Base-by-base conservation (phyloP, 179 eudicot genomes). In the Silene noctiflora region DNA sequence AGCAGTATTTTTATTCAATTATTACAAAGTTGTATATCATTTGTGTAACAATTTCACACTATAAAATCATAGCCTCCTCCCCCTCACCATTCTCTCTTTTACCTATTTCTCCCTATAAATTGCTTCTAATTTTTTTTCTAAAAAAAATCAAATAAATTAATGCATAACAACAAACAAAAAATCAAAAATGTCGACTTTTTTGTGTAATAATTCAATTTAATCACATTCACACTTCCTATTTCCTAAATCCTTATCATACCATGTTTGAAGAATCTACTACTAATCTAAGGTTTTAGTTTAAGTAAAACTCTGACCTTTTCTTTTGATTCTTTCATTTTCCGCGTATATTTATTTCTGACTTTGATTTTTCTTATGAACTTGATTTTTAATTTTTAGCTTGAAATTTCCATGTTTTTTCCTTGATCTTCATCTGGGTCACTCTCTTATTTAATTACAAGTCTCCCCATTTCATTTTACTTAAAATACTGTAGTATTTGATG, bases 241-340 rank as follows among this genome's bases (percentile, higher is more conserved):
- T 67, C 35, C 53, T 33, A 35, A n/a, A n/a, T n/a, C n/a, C n/a
- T n/a, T n/a, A 68, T 68, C 72, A 35, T 10, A 35, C 72, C n/a
- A 79, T 76, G 48, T 33, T 19, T 25, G 72, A 24, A 75, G 77
- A 82, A 76, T 83, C 83, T 79, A 35, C 35, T 3, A 33, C 6
- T 33, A 35, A 39, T 39, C 46, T 4, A 69, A 78, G 80, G 75
- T 79, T 83, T 83, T 19, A 72, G 39, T 68, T 82, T 44, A 53
- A 17, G 75, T 4, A 68, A 83, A 83, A 78, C 80, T 83, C 53
- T 79, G 83, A 69, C 25, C 46, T 71, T 78, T 78, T 35, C 48
- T 61, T 72, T 60, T 19, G 19, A 19, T 56, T 58, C 71, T 65
- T 39, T 17, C 20, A 63, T 75, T 39, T 39, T 42, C 24, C 10